Percentiles rank a stretch among this genome's conserved stretches.
Evolutionary conservation across 768 basidiomycete genomes (phyloP).

Genomic region (Boletus speciosus): DNA sequence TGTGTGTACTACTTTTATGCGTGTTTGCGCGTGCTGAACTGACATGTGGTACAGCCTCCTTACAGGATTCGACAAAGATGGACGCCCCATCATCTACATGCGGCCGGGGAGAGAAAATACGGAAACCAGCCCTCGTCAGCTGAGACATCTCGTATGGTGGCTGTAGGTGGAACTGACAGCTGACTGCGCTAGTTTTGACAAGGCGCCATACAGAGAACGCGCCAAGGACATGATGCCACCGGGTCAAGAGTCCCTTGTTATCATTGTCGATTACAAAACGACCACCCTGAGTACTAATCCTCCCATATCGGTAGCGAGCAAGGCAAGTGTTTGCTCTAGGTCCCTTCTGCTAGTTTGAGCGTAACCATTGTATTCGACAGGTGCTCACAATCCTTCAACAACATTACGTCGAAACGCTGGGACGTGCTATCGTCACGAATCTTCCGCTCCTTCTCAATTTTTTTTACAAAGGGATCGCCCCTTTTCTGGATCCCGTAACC

Average conservation of each 20-base stretch:
- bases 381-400: slow-evolving; percentile 79
- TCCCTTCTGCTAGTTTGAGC: not conserved
- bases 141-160: slow-evolving; percentile 84
- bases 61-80: slow-evolving; percentile 82
- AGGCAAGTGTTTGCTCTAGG: slow-evolving; percentile 38
- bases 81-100: slow-evolving; percentile 87
- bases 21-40: not conserved
- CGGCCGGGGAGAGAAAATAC: slow-evolving; percentile 87
- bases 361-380: slow-evolving; percentile 24
- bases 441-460: slow-evolving; percentile 70
- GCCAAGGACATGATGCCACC: slow-evolving; percentile 87
- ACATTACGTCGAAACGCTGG: slow-evolving; percentile 87
- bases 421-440: slow-evolving; percentile 79
- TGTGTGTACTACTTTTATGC: slow-evolving; percentile 45
- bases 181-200: slow-evolving; percentile 6
- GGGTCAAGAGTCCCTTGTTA: slow-evolving; percentile 77
- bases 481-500: slow-evolving; percentile 86
- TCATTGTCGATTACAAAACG: slow-evolving; percentile 83
- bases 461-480: slow-evolving; percentile 81
- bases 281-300: slow-evolving; percentile 82
- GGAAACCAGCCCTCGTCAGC: slow-evolving; percentile 68
- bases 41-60: slow-evolving; percentile 50
- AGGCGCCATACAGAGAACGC: slow-evolving; percentile 57
- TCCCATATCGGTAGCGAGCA: slow-evolving; percentile 74
- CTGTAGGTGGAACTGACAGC: slow-evolving; percentile 48